These are phyloP conservation scores for Saccharomycopsis babjevae DNA, from an alignment of 805 yeast species.

Conservation along the genomic window DNA sequence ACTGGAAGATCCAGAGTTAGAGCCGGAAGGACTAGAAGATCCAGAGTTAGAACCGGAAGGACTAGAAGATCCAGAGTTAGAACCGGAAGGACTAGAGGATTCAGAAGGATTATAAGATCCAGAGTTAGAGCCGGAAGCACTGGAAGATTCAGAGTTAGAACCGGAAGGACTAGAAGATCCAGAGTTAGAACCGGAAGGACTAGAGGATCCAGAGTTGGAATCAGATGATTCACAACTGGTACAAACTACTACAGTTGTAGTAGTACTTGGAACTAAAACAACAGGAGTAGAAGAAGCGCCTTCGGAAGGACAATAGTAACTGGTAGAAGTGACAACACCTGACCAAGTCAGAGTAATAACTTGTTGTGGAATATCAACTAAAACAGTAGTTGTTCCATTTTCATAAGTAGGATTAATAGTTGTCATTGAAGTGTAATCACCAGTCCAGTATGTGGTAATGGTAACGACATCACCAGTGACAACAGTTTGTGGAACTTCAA, in stretches of 20 bases:
- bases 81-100: not conserved
- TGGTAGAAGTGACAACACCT: not conserved
- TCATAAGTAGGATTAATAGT: not conserved
- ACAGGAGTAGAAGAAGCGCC: constrained; percentile 9
- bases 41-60: not conserved
- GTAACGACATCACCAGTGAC: not conserved
- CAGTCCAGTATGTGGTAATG: constrained; percentile 1
- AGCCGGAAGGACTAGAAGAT: not conserved
- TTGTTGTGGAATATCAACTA: constrained; percentile 6
- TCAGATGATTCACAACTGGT: not conserved
- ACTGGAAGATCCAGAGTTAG: not conserved
- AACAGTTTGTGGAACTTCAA: not conserved
- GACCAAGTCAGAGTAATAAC: not conserved
- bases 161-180: not conserved
- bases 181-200: not conserved
- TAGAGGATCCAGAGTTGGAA: not conserved
- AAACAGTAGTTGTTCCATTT: constrained; percentile 4
- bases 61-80: not conserved
- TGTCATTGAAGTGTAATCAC: not conserved
- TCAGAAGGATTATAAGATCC: not conserved
- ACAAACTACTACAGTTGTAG: not conserved
- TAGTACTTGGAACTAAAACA: not conserved
- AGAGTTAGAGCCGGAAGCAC: too few relatives aligned
- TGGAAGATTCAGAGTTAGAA: not conserved
- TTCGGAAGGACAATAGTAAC: not conserved